Evolutionary conservation across 192 early-diverging fungal genomes (phyloP), one percentile per base, ranked within the genome.

Genomic region (Funneliformis mosseae): DNA sequence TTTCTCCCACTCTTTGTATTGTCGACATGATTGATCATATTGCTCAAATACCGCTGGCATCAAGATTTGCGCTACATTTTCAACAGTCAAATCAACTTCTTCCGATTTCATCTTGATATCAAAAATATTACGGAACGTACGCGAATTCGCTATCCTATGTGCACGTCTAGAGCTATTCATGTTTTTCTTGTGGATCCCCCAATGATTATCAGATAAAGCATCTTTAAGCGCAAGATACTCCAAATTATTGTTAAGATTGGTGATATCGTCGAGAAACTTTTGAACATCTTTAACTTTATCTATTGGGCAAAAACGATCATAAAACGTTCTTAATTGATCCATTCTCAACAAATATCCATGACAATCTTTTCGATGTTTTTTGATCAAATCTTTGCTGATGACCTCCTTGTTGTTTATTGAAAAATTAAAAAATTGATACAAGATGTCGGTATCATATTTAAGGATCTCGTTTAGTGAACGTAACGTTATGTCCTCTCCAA

Each of bases 1-100:
- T 0, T 48, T 68, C 69, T 46, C 41, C 77, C 77, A 79, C 7
- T 48, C 48, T 28, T 66, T 28, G 55, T 69, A 69, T 12, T 27
- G 8, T 38, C n/a, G 23, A 33, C 62, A 41, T 69, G 69, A 0
- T 33, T 55, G 18, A 55, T 67, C 41, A 6, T 79, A 79, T 7
- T 67, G 1, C 1, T 33, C 46, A 55, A 79, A 64, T 79, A 66
- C 14, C 1, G 21, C 0, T 50, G 11, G 45, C 28, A 79, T 48
- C 8, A 79, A 14, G 21, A 28, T 41, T 68, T 66, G 25, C 10
- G 60, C 38, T 21, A 79, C 12, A n/a, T 18, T 59, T 27, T 42
- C n/a, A 8, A 79, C 63, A 33, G n/a, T 41, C n/a, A 70, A 70
- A 5, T 43, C 42, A n/a, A 1, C 8, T 21, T 70, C 39, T 10